Conservation (phyloP, 2,329 filamentous ascomycete species). For the Aspergillus carbonarius region DNA sequence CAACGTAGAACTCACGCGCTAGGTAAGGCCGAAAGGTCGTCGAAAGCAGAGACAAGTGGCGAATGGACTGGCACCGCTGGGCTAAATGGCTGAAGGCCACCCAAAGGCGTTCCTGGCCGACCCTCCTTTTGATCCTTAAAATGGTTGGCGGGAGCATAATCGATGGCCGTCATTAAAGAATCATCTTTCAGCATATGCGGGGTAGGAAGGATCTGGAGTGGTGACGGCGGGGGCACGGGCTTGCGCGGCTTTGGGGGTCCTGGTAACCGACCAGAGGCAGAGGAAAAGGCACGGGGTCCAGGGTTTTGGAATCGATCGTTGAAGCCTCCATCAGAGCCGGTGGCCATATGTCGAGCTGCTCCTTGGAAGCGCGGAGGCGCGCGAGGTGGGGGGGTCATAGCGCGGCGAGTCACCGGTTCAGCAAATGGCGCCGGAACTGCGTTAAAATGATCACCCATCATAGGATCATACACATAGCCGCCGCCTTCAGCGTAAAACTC, state of each 20-base stretch:
- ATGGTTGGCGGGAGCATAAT: slow-evolving; percentile 79
- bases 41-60: slow-evolving; percentile 80
- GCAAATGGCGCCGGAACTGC: slow-evolving; percentile 63
- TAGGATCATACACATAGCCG: slow-evolving; percentile 58
- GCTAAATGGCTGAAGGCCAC: slow-evolving; percentile 66
- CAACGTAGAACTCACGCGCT: slow-evolving; percentile 71
- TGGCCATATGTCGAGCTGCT: slow-evolving; percentile 46
- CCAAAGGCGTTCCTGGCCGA: slow-evolving; percentile 60
- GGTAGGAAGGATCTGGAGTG: slow-evolving; percentile 75
- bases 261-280: slow-evolving; percentile 54
- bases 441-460: slow-evolving; percentile 33
- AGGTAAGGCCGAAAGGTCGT: slow-evolving; percentile 80
- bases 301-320: slow-evolving; percentile 28
- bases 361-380: slow-evolving; percentile 59
- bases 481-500: slow-evolving; percentile 66
- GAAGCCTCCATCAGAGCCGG: slow-evolving; percentile 43
- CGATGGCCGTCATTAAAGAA: slow-evolving; percentile 67
- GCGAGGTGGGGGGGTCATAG: slow-evolving; percentile 90
- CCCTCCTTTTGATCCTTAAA: slow-evolving; percentile 69
- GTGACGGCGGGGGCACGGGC: slow-evolving; percentile 68
- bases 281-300: slow-evolving; percentile 63
- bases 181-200: slow-evolving; percentile 84
- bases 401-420: slow-evolving; percentile 79
- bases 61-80: slow-evolving; percentile 70
- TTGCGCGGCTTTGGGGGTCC: slow-evolving; percentile 52